phyloP scores from a whole-genome alignment of 2,329 filamentous ascomycete species.

The Colletotrichum coccodes region DNA sequence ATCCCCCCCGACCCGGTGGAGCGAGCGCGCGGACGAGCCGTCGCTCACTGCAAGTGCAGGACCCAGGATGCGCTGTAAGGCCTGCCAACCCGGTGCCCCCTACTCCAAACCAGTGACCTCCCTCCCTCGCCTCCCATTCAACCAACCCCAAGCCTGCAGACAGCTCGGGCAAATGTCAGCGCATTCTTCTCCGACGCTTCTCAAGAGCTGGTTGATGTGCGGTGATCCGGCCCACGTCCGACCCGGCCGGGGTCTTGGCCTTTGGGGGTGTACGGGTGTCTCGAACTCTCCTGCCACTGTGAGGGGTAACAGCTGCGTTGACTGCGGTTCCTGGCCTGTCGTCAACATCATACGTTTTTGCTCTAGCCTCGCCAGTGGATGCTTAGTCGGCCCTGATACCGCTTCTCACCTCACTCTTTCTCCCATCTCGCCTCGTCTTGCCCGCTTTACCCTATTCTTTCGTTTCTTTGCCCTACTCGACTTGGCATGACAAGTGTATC shows the following conservation, averaged over 20 bases:
- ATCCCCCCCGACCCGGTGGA: conserved; percentile 11
- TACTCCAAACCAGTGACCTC: neutral
- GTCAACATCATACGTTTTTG: conserved; percentile 33
- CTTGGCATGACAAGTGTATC: conserved; percentile 7
- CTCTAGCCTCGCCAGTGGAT: conserved; percentile 27
- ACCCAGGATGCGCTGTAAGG: neutral
- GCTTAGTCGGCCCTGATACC: conserved; percentile 29
- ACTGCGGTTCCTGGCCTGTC: conserved; percentile 30
- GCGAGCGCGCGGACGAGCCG: conserved; percentile 10
- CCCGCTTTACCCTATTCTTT: neutral
- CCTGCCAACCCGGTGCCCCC: neutral
- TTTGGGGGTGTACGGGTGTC: conserved; percentile 10
- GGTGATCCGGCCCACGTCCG: conserved; percentile 21
- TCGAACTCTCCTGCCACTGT: conserved; percentile 28
- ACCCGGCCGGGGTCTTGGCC: conserved; percentile 20
- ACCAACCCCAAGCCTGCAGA: neutral
- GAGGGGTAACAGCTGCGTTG: conserved; percentile 29
- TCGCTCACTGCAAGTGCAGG: conserved; percentile 11
- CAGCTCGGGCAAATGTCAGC: neutral
- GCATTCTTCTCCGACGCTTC: conserved; percentile 16
- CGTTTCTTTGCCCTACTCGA: neutral
- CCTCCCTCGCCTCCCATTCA: neutral
- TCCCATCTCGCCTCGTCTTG: neutral
- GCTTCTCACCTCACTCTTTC: conserved; percentile 19
- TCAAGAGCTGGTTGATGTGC: conserved; percentile 6